A percentile compares a stretch with the other conserved stretches of the same genome.
Conservation (phyloP, 2,329 filamentous ascomycete species). For the Neopestalotiopsis sp. region DNA sequence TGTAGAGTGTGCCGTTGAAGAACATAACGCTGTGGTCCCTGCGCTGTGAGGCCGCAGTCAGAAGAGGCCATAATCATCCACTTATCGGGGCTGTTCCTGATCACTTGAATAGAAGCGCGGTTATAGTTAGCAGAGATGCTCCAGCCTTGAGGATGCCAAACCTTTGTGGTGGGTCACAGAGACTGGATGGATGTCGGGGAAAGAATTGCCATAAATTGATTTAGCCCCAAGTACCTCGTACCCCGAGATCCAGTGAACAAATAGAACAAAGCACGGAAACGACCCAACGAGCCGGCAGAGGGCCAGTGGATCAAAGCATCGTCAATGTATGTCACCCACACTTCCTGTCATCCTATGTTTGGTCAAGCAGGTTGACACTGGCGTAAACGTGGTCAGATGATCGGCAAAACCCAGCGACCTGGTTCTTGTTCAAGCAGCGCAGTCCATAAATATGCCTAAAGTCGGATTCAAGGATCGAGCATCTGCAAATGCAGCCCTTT, state of each 20-base stretch:
- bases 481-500: not conserved
- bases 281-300: not conserved
- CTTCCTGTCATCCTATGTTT: constrained; percentile 1
- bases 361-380: not conserved
- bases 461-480: not conserved
- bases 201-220: not conserved
- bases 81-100: not conserved
- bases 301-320: not conserved
- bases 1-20: not conserved
- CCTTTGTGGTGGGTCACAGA: not conserved
- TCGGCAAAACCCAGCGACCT: not conserved
- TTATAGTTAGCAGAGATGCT: not conserved
- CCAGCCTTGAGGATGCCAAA: not conserved
- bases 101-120: not conserved
- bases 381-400: not conserved
- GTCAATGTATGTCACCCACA: not conserved
- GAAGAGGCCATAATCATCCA: not conserved
- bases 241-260: not conserved
- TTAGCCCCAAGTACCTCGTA: not conserved
- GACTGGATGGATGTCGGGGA: not conserved
- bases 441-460: not conserved
- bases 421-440: not conserved
- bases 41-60: not conserved
- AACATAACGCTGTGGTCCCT: not conserved
- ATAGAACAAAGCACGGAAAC: not conserved